A percentile compares a stretch with the other conserved stretches of the same genome.
These are phyloP conservation scores for Globisporangium alternatum DNA, from an alignment of 352 stramenopile species.

Conservation along the genomic window DNA sequence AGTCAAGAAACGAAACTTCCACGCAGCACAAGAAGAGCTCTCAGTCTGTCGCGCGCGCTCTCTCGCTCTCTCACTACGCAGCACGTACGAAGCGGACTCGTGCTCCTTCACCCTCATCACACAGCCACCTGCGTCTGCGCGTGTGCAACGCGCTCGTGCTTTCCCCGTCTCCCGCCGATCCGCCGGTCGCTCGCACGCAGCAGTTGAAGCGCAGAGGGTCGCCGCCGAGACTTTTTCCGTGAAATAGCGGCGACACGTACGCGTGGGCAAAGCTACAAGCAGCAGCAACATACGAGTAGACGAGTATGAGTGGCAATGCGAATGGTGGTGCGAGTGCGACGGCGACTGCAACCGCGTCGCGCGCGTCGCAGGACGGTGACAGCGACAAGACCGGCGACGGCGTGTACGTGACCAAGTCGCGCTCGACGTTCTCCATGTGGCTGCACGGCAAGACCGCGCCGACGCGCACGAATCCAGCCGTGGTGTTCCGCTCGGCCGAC, in stretches of 20 bases:
- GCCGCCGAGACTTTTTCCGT: background rate
- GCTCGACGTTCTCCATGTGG: slow-evolving; percentile 84
- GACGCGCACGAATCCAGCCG: slow-evolving; percentile 37
- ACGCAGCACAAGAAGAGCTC: background rate
- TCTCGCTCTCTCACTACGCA: background rate
- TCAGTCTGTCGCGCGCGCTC: too few relatives aligned
- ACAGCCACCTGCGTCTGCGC: background rate
- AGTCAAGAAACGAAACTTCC: background rate
- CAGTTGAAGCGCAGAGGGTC: background rate
- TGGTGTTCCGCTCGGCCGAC: slow-evolving; percentile 78
- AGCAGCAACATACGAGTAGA: background rate
- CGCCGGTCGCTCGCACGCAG: background rate
- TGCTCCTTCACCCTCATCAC: background rate
- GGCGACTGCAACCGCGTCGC: slow-evolving; percentile 1
- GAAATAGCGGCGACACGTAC: background rate
- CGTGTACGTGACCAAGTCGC: slow-evolving; percentile 85
- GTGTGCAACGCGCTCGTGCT: background rate
- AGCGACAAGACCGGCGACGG: slow-evolving; percentile 35
- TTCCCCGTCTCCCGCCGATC: background rate
- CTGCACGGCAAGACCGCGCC: slow-evolving; percentile 75
- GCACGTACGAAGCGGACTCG: background rate
- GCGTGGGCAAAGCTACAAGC: slow-evolving; percentile 1
- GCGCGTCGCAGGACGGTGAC: slow-evolving; percentile 15
- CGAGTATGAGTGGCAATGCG: slow-evolving; percentile 8
- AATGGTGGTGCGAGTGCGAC: background rate